A percentile compares a stretch with the other conserved stretches of the same genome.
Evolutionary conservation across 1,284 basidiomycete species (phyloP).

Genomic region (Puccinia horiana): DNA sequence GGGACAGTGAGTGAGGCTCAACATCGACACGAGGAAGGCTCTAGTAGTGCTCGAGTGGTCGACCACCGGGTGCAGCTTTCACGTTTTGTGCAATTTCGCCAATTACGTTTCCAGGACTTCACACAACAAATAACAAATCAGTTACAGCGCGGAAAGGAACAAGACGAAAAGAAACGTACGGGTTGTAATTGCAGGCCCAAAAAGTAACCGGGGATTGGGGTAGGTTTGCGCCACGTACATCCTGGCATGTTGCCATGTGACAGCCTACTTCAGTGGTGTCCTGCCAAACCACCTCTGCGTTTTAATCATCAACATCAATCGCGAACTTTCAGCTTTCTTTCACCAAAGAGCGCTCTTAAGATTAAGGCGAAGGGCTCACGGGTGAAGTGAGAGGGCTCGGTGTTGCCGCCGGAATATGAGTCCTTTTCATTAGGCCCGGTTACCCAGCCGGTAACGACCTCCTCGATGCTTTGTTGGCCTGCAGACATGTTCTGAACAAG

Average conservation of each 20-base stretch:
- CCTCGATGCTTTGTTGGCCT: constrained; percentile 22
- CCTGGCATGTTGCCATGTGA: not conserved
- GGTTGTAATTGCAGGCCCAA: constrained; percentile 45
- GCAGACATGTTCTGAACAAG: constrained; percentile 23
- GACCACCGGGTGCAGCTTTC: constrained; percentile 28
- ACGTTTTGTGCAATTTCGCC: constrained; percentile 44
- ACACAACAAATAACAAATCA: not conserved
- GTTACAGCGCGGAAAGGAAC: not conserved
- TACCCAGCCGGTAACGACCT: constrained; percentile 30
- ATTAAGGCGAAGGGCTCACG: constrained; percentile 1
- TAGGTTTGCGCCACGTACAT: constrained; percentile 11
- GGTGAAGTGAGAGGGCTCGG: constrained; percentile 40
- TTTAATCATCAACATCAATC: not conserved
- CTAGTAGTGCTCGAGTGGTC: constrained; percentile 34
- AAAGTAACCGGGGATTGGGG: constrained; percentile 36
- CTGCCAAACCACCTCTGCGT: constrained; percentile 40
- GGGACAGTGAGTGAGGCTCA: not conserved
- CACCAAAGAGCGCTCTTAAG: not conserved
- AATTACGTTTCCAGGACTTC: constrained; percentile 44
- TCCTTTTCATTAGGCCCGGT: constrained; percentile 39
- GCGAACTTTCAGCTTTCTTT: not conserved
- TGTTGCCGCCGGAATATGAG: constrained; percentile 23
- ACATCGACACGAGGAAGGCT: too few species aligned
- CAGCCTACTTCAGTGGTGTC: constrained; percentile 34
- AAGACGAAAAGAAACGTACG: constrained; percentile 16